phyloP scores from a whole-genome alignment of 306 rosid species.

The Prunus mira region DNA sequence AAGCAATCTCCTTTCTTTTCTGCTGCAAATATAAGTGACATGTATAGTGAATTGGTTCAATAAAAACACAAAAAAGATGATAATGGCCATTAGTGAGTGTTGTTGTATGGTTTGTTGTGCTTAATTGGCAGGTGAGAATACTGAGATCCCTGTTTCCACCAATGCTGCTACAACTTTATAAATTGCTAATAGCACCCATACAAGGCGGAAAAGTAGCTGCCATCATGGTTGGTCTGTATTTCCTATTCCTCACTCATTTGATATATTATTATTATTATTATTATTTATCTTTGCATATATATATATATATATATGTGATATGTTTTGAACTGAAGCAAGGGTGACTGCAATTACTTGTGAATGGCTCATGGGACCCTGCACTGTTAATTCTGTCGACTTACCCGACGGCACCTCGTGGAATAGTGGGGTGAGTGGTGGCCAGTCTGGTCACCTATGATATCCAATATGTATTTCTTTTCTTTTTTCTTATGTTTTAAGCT shows the following conservation, averaged over 20 bases:
- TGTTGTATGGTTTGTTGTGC: not conserved
- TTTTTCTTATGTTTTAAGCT: not conserved
- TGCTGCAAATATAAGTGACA: not conserved
- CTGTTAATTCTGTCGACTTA: constrained; percentile 66
- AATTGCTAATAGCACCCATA: constrained; percentile 61
- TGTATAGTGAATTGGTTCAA: not conserved
- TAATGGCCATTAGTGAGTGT: not conserved
- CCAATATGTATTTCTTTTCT: not conserved
- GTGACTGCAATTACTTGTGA: constrained; percentile 88
- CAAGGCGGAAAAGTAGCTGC: constrained; percentile 84
- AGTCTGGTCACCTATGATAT: not conserved
- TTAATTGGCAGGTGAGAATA: constrained; percentile 53
- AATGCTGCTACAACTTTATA: constrained; percentile 70
- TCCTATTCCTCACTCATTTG: not conserved
- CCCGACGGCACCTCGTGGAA: constrained; percentile 62
- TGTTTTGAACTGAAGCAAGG: constrained; percentile 60
- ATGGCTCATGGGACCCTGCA: constrained; percentile 92
- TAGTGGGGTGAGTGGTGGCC: constrained; percentile 60
- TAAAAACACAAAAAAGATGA: not conserved
- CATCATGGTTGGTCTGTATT: constrained; percentile 82
- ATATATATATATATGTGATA: not conserved
- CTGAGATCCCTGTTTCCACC: constrained; percentile 81
- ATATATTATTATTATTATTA: not conserved
- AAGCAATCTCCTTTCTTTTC: not conserved
- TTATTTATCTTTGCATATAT: not conserved